These are phyloP conservation scores for Saksenaea vasiformis DNA, from an alignment of 371 early-diverging fungal genomes.

Conservation along the genomic window DNA sequence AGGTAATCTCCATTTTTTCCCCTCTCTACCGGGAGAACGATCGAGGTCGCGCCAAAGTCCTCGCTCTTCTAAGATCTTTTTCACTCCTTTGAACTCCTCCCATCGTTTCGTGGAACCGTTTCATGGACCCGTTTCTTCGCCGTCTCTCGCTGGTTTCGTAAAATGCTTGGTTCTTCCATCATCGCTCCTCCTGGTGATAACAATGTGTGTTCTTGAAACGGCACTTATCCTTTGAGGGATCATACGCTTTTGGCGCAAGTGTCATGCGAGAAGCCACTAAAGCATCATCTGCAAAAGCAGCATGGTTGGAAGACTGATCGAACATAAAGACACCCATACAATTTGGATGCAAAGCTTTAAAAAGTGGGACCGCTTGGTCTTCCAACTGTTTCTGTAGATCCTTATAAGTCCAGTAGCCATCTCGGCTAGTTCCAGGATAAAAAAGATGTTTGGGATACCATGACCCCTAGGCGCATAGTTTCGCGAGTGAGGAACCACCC, in stretches of 20 bases:
- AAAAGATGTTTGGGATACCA: background rate
- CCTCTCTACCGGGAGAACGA: too few species aligned
- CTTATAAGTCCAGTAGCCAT: constrained; percentile 7
- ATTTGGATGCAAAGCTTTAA: background rate
- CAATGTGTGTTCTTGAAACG: too few species aligned
- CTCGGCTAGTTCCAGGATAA: background rate
- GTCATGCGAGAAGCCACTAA: background rate
- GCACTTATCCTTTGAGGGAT: background rate
- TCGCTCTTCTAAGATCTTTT: constrained; percentile 1
- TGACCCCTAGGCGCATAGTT: background rate
- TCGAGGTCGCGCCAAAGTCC: background rate
- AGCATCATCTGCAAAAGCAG: background rate
- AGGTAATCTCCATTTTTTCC: too few species aligned
- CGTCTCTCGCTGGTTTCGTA: background rate
- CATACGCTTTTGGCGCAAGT: background rate
- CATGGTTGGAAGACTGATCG: background rate
- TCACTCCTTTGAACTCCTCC: constrained; percentile 1
- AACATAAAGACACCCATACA: background rate
- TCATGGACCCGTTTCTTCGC: background rate
- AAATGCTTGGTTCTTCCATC: background rate
- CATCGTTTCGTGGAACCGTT: background rate
- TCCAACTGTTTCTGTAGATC: constrained; percentile 10
- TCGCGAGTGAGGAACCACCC: constrained; percentile 12
- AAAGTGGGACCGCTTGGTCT: background rate
- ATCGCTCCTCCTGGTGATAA: too few species aligned